Conservation (phyloP, 2,329 filamentous ascomycete species). For the Hypocrella siamensis region DNA sequence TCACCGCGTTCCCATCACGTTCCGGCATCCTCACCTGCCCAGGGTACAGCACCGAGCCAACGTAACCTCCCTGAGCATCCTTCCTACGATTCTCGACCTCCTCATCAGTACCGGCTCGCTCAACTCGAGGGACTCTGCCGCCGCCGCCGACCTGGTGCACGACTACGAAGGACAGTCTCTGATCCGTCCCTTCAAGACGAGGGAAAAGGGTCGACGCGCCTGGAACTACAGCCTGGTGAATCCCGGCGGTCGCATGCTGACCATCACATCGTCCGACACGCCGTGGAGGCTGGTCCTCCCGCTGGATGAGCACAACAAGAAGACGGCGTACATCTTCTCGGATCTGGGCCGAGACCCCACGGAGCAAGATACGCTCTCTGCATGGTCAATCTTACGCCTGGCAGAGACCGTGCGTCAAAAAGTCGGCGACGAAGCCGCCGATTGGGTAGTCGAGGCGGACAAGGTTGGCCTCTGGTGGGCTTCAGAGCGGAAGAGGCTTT, state of each 20-base stretch:
- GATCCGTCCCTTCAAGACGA: constrained; percentile 11
- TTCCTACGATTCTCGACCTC: constrained; percentile 19
- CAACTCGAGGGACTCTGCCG: constrained; percentile 9
- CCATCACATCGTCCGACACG: constrained; percentile 10
- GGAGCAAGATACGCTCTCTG: constrained; percentile 10
- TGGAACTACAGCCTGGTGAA: constrained; percentile 18
- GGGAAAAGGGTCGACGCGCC: constrained; percentile 8
- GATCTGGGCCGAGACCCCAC: constrained; percentile 12
- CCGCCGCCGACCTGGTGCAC: constrained; percentile 13
- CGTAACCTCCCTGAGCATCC: constrained; percentile 16
- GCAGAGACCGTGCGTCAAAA: constrained; percentile 4
- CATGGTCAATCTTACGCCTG: constrained; percentile 5
- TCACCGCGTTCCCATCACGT: constrained; percentile 16
- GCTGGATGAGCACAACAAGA: constrained; percentile 10
- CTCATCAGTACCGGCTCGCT: constrained; percentile 17
- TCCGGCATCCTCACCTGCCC: constrained; percentile 17
- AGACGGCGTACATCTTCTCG: constrained; percentile 14
- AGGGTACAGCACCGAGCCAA: constrained; percentile 11
- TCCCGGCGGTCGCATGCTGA: constrained; percentile 14
- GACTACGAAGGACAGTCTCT: constrained; percentile 20
- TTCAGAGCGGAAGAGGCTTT: constrained; percentile 10
- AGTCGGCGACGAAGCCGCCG: constrained; percentile 8
- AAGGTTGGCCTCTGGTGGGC: constrained; percentile 16
- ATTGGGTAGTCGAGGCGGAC: constrained; percentile 15
- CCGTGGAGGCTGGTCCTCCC: constrained; percentile 14